Evolutionary conservation across 352 stramenopile species (phyloP), one percentile per base, ranked within the genome.

Genomic region (Nothophytophthora sp.): DNA sequence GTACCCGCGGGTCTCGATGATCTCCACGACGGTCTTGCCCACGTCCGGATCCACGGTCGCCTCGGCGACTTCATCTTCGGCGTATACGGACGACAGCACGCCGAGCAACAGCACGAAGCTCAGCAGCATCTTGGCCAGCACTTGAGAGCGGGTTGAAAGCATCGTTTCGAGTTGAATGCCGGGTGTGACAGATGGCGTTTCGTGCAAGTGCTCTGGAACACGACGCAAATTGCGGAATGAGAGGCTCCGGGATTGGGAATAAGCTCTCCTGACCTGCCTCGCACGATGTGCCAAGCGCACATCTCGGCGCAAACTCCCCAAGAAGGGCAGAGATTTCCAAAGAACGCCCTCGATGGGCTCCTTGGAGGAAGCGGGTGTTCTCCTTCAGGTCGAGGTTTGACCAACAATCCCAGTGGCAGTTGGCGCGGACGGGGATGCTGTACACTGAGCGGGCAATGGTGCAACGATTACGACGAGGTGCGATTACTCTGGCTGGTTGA

Each of bases 1-100:
- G 48, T 81, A 81, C 2, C 73, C 73, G 16, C 73, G 70, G 12
- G 33, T 13, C 25, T 55, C 18, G 30, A 66, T 50, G 27, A 66
- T 66, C 37, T 61, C 41, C 15, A 63, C 32, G 25, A 67, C 51
- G 11, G 42, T 63, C 38, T 57, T 56, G 38, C 51, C 51, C 20
- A 55, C 57, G 18, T 67, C 52, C 9, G 55, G 50, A 19, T 66
- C 60, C n/a, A 63, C 54, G 5, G 47, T 60, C 9, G 58, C 58
- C 51, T 62, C 36, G 23, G 39, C 38, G 11, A 18, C 38, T 43
- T 57, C 47, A 8, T 72, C 22, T 9, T 60, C 43, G 9, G 34
- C 35, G 18, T 39, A 18, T 28, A 23, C 52, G 22, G 27, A 50
- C 43, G 35, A 22, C 15, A 55, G 38, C 42, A 55, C 18, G 10